Evolutionary conservation across 1,284 basidiomycete species (phyloP).

Genomic region (Chalciporus sp.): DNA sequence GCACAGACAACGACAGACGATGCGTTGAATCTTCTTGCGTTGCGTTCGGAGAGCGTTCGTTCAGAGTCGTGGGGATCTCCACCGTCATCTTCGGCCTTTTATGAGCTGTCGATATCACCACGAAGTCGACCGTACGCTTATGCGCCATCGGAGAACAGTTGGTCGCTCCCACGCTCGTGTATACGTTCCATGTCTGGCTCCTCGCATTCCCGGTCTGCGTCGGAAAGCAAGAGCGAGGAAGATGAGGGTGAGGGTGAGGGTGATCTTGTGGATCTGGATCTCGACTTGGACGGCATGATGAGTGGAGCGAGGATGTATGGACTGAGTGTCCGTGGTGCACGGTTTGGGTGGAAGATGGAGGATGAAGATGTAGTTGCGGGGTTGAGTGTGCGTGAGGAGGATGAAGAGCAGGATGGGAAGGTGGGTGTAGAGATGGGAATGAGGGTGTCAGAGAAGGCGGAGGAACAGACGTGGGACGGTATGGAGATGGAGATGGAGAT

Average conservation of each 20-base stretch:
- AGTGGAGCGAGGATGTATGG: neutral
- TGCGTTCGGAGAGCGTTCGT: conserved; percentile 15
- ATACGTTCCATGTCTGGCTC: conserved; percentile 43
- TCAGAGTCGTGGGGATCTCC: conserved; percentile 18
- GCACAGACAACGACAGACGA: conserved; percentile 18
- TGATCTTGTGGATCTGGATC: conserved; percentile 37
- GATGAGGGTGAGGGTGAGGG: conserved; percentile 20
- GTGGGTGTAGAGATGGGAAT: conserved; percentile 55
- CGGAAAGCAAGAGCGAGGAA: conserved; percentile 41
- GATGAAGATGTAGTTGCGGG: conserved; percentile 31
- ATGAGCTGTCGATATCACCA: conserved; percentile 3
- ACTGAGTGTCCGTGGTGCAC: conserved; percentile 9
- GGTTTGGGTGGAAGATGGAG: conserved; percentile 31
- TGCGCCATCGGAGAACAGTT: conserved; percentile 39
- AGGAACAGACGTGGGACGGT: conserved; percentile 54
- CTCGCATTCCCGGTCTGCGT: conserved; percentile 40
- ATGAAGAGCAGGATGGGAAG: conserved; percentile 28
- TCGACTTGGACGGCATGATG: conserved; percentile 5
- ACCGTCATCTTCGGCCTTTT: conserved; percentile 7
- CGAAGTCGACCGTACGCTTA: conserved; percentile 12
- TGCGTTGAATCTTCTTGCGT: conserved; percentile 29
- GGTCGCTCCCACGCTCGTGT: conserved; percentile 56
- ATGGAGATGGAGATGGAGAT: conserved; percentile 59
- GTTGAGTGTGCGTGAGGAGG: conserved; percentile 36
- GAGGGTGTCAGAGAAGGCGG: conserved; percentile 40